These are phyloP conservation scores for Sugiyamaella paludigena DNA, from an alignment of 1,139 yeast genomes.

Conservation along the genomic window DNA sequence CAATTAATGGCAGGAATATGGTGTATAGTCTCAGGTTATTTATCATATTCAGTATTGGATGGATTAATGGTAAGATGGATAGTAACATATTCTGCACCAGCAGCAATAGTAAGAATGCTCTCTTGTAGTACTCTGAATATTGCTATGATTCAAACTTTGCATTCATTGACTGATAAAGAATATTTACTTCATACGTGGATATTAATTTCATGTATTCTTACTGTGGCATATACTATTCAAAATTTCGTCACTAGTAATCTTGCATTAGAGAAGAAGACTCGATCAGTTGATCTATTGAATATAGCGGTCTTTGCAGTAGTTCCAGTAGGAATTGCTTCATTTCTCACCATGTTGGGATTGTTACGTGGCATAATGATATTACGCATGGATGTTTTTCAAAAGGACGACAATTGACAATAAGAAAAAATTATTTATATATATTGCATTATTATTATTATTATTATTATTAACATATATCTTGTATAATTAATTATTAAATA, in stretches of 20 bases:
- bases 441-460: background rate
- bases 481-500: conserved; percentile 2
- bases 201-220: conserved; percentile 76
- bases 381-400: conserved; percentile 51
- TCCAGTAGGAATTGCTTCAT: conserved; percentile 94
- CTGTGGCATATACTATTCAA: conserved; percentile 80
- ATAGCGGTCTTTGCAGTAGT: conserved; percentile 95
- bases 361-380: conserved; percentile 71
- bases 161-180: conserved; percentile 51
- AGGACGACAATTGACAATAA: background rate
- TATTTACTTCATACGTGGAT: conserved; percentile 91
- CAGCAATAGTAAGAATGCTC: conserved; percentile 81
- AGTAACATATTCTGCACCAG: conserved; percentile 81
- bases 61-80: conserved; percentile 91
- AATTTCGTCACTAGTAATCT: conserved; percentile 86
- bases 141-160: conserved; percentile 65
- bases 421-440: background rate
- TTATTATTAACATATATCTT: conserved; percentile 2
- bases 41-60: conserved; percentile 80
- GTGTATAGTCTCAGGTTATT: conserved; percentile 78
- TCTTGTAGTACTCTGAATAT: conserved; percentile 75
- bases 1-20: conserved; percentile 41
- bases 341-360: conserved; percentile 83
- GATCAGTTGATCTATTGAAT: conserved; percentile 64
- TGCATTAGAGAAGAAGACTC: conserved; percentile 48